These are phyloP conservation scores for Corylus heterophylla DNA, from an alignment of 306 rosid species.

Conservation along the genomic window DNA sequence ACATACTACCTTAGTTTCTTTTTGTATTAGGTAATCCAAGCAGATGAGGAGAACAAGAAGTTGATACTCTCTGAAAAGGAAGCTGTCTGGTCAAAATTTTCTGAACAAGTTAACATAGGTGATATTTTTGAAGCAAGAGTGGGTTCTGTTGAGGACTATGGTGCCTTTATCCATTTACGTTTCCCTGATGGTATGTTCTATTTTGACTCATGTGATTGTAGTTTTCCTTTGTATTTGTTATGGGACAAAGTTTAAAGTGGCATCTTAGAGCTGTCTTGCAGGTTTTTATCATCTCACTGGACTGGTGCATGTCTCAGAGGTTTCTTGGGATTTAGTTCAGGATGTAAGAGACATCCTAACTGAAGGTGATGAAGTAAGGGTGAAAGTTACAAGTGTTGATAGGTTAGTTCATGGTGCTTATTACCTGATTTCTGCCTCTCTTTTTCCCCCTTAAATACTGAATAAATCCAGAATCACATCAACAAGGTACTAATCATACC, in stretches of 20 bases:
- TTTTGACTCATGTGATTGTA: neutral
- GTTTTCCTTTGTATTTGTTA: conserved; percentile 14
- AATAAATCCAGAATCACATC: too few relatives aligned
- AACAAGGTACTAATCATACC: neutral
- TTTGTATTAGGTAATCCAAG: conserved; percentile 69
- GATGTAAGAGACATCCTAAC: conserved; percentile 80
- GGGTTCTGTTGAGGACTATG: conserved; percentile 76
- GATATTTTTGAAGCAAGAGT: conserved; percentile 73
- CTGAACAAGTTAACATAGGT: conserved; percentile 64
- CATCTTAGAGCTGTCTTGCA: conserved; percentile 55
- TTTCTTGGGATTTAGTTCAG: conserved; percentile 92
- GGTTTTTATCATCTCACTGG: conserved; percentile 90
- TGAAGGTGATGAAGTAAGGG: conserved; percentile 68
- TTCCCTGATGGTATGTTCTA: conserved; percentile 74
- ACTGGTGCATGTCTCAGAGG: conserved; percentile 86
- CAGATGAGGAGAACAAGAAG: conserved; percentile 66
- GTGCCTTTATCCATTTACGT: conserved; percentile 81
- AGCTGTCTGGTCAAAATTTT: conserved; percentile 71
- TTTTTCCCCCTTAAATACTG: conserved; percentile 3
- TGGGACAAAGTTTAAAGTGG: conserved; percentile 33
- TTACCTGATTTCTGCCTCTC: conserved; percentile 1
- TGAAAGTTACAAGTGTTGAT: conserved; percentile 63
- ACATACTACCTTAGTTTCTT: conserved; percentile 35
- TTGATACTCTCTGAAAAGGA: conserved; percentile 87
- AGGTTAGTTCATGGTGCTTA: conserved; percentile 42